Conservation (phyloP, 495 filamentous ascomycete genomes). For the Aspergillus hancockii region DNA sequence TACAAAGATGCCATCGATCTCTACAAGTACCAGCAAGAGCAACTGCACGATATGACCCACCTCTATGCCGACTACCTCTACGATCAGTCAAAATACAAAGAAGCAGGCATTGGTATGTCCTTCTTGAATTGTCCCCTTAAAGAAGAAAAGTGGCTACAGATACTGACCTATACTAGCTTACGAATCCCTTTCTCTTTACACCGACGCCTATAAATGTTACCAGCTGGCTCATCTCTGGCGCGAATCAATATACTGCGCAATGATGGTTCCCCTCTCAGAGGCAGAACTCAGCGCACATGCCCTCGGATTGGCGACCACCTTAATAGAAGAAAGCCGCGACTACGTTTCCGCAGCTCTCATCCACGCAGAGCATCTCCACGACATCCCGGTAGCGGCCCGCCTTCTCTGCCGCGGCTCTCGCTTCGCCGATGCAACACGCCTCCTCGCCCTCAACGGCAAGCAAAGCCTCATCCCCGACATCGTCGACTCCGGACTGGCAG, state of each 20-base stretch:
- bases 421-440: slow-evolving; percentile 80
- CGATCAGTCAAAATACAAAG: slow-evolving; percentile 70
- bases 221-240: slow-evolving; percentile 83
- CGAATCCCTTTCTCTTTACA: slow-evolving; percentile 76
- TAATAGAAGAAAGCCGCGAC: slow-evolving; percentile 83
- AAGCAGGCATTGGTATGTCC: slow-evolving; percentile 69
- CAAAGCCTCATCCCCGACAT: slow-evolving; percentile 53
- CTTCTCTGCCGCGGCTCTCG: slow-evolving; percentile 80
- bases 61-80: slow-evolving; percentile 80
- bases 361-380: slow-evolving; percentile 74
- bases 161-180: slow-evolving; percentile 56
- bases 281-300: slow-evolving; percentile 66
- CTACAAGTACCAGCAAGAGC: slow-evolving; percentile 76
- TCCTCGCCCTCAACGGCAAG: slow-evolving; percentile 55
- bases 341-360: slow-evolving; percentile 77
- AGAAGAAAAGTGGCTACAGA: background rate
- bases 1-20: slow-evolving; percentile 75
- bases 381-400: slow-evolving; percentile 64
- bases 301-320: slow-evolving; percentile 63
- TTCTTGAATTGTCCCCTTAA: background rate
- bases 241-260: slow-evolving; percentile 78
- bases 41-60: slow-evolving; percentile 61
- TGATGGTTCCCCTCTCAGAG: slow-evolving; percentile 59
- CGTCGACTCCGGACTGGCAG: slow-evolving; percentile 74
- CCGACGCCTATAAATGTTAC: slow-evolving; percentile 74